A percentile compares a stretch with the other conserved stretches of the same genome.
phyloP scores from a whole-genome alignment of 1,139 yeast species.

The Lodderomyces margitis region DNA sequence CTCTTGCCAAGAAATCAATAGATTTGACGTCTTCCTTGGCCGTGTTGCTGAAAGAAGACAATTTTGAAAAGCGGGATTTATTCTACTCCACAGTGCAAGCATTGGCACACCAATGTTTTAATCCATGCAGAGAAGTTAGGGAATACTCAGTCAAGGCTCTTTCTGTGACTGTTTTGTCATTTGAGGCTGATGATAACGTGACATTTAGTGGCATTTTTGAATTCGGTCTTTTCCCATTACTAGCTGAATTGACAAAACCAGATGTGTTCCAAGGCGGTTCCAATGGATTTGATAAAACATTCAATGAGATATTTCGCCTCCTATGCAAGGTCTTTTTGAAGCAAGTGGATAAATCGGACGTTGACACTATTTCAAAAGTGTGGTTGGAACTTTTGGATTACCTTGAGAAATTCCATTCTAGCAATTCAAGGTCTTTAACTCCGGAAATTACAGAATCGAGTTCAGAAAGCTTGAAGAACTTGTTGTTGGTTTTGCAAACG shows the following conservation, averaged over 20 bases:
- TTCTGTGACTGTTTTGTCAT: conserved; percentile 43
- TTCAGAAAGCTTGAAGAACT: conserved; percentile 62
- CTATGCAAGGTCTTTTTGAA: conserved; percentile 73
- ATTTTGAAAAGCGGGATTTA: conserved; percentile 31
- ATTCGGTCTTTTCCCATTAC: conserved; percentile 70
- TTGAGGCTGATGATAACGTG: conserved; percentile 25
- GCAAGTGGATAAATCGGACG: conserved; percentile 26
- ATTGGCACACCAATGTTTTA: conserved; percentile 82
- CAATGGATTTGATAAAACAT: conserved; percentile 61
- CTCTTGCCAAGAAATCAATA: conserved; percentile 61
- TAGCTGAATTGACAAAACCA: conserved; percentile 62
- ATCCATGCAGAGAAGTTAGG: conserved; percentile 79
- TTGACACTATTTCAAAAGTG: conserved; percentile 23
- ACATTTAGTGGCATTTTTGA: conserved; percentile 62
- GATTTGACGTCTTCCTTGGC: conserved; percentile 54
- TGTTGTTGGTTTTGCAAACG: conserved; percentile 40
- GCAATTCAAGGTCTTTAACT: conserved; percentile 27
- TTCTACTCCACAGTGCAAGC: conserved; percentile 71
- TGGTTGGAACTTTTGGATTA: conserved; percentile 41
- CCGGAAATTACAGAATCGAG: conserved; percentile 53
- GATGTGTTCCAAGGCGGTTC: conserved; percentile 68
- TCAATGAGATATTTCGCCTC: conserved; percentile 63
- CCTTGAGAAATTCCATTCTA: conserved; percentile 27
- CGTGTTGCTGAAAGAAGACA: conserved; percentile 23
- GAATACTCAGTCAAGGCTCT: conserved; percentile 58